phyloP scores from a whole-genome alignment of 306 rosid species.

The Gleditsia sinensis region DNA sequence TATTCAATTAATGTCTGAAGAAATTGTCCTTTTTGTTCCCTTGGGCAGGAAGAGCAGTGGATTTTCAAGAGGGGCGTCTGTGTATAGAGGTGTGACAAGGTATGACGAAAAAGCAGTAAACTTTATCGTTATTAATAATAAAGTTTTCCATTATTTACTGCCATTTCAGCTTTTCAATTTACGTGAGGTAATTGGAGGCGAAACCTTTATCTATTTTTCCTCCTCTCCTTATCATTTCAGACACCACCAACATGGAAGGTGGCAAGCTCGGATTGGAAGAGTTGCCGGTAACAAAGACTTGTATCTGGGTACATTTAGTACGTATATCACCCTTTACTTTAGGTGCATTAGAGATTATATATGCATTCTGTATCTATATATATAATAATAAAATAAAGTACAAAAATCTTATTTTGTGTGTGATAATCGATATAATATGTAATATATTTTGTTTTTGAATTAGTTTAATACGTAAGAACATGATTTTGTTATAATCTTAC shows the following conservation, averaged over 20 bases:
- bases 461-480: too few relatives aligned
- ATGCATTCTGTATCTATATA: too few relatives aligned
- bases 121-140: constrained; percentile 37
- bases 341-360: too few relatives aligned
- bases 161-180: constrained; percentile 59
- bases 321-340: constrained; percentile 41
- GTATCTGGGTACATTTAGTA: constrained; percentile 98
- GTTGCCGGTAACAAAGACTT: constrained; percentile 98
- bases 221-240: constrained; percentile 46
- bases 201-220: constrained; percentile 30
- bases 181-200: too few relatives aligned
- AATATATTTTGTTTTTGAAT: too few relatives aligned
- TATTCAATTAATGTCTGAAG: constrained; percentile 24
- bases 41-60: constrained; percentile 94
- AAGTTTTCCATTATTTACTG: constrained; percentile 58
- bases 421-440: too few relatives aligned
- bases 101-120: constrained; percentile 60
- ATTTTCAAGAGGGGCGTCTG: constrained; percentile 99
- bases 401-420: too few relatives aligned
- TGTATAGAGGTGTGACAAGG: constrained; percentile 99
- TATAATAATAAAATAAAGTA: too few relatives aligned
- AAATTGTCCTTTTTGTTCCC: constrained; percentile 18
- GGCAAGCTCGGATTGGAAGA: constrained; percentile 99
- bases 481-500: too few relatives aligned
- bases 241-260: constrained; percentile 99